A percentile compares a stretch with the other conserved stretches of the same genome.
phyloP scores from a whole-genome alignment of 2,329 filamentous ascomycete genomes.

The Ophiostoma perfectum region DNA sequence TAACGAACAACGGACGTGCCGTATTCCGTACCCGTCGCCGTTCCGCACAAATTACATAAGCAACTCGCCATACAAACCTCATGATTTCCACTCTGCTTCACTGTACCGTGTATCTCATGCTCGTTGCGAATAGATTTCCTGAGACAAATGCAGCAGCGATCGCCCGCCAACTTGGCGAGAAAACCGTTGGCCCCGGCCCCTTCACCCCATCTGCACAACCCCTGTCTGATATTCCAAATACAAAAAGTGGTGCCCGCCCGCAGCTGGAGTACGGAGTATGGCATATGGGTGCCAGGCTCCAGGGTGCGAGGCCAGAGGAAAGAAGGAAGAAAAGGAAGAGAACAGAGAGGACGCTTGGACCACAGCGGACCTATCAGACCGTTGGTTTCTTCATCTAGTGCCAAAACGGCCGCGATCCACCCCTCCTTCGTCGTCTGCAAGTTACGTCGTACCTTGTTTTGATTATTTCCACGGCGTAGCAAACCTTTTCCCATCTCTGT shows the following conservation, averaged over 20 bases:
- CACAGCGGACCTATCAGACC: neutral
- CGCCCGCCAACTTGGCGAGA: neutral
- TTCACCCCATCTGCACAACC: neutral
- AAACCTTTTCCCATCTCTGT: no score
- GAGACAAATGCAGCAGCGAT: neutral
- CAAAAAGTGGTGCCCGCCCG: neutral
- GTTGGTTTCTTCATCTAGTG: conserved; percentile 9
- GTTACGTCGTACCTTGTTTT: no score
- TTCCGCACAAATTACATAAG: neutral
- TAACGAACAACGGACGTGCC: neutral
- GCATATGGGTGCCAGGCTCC: no score
- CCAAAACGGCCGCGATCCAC: conserved; percentile 4
- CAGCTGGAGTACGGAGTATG: neutral
- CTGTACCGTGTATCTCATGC: no score
- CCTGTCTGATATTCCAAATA: conserved; percentile 5
- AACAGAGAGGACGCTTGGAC: neutral
- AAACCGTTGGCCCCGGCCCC: neutral
- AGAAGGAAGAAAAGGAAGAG: neutral
- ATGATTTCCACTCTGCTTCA: no score
- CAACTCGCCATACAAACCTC: neutral
- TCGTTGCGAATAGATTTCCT: neutral
- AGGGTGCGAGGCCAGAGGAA: neutral
- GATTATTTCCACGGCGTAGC: no score
- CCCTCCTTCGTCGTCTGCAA: neutral
- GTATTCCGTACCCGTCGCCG: no score